Evolutionary conservation across 2,329 filamentous ascomycete species (phyloP).

Genomic region (Neonectria hederae): DNA sequence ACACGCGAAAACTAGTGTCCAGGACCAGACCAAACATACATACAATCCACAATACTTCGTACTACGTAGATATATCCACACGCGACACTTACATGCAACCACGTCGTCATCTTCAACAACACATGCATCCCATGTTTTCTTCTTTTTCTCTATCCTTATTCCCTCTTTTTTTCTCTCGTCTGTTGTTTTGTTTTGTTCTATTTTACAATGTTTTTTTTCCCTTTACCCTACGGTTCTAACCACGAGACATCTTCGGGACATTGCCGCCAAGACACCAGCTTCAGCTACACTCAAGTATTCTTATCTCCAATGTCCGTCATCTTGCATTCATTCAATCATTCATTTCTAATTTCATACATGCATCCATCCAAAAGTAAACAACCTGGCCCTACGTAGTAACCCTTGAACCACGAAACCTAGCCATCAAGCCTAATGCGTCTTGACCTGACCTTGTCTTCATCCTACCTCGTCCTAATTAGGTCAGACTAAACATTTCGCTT

Average conservation of each 20-base stretch:
- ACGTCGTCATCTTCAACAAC: slow-evolving; percentile 1
- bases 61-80: neutral
- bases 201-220: neutral
- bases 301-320: slow-evolving; percentile 9
- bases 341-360: neutral
- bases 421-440: neutral
- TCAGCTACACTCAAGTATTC: neutral
- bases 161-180: neutral
- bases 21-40: neutral
- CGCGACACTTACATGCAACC: slow-evolving; percentile 8
- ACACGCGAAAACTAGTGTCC: neutral
- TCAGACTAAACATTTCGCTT: neutral
- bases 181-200: neutral
- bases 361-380: slow-evolving; percentile 6
- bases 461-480: slow-evolving; percentile 3
- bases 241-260: neutral
- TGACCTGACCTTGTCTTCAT: neutral
- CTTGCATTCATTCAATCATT: slow-evolving; percentile 8
- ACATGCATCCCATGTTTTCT: neutral
- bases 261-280: slow-evolving; percentile 13
- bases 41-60: slow-evolving; percentile 3
- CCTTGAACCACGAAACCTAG: slow-evolving; percentile 16
- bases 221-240: neutral
- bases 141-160: neutral
- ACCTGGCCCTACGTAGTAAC: neutral